Evolutionary conservation across 1,284 basidiomycete species (phyloP).

Genomic region (Ganoderma lucidum): DNA sequence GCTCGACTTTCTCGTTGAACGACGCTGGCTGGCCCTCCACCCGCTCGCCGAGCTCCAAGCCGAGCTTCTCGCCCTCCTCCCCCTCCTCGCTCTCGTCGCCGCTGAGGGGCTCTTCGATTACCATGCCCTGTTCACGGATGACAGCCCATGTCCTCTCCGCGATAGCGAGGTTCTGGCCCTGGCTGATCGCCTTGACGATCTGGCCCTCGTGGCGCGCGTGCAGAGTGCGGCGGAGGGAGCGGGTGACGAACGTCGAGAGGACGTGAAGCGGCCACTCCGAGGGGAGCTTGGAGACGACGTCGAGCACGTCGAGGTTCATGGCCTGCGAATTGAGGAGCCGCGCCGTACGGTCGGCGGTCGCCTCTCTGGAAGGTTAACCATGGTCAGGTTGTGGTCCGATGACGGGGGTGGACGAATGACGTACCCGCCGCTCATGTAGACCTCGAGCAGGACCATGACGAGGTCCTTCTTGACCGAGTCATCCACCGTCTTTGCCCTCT

Average conservation of each 20-base stretch:
- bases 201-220: slow-evolving; percentile 75
- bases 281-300: slow-evolving; percentile 80
- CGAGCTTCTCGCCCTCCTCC: slow-evolving; percentile 29
- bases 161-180: slow-evolving; percentile 74
- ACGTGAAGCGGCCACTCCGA: slow-evolving; percentile 76
- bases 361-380: slow-evolving; percentile 48
- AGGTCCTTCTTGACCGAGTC: slow-evolving; percentile 66
- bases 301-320: slow-evolving; percentile 76
- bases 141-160: slow-evolving; percentile 61
- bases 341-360: slow-evolving; percentile 62
- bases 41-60: slow-evolving; percentile 33
- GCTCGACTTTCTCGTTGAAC: slow-evolving; percentile 37
- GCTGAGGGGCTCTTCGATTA: slow-evolving; percentile 67
- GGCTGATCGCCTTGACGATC: slow-evolving; percentile 75
- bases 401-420: slow-evolving; percentile 37
- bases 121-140: slow-evolving; percentile 68
- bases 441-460: slow-evolving; percentile 76
- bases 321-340: slow-evolving; percentile 82
- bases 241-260: slow-evolving; percentile 79
- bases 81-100: slow-evolving; percentile 42
- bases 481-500: slow-evolving; percentile 54
- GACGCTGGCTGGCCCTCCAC: slow-evolving; percentile 36
- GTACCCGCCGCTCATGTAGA: slow-evolving; percentile 81
- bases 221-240: slow-evolving; percentile 79
- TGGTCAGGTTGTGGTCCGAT: slow-evolving; percentile 7